These are phyloP conservation scores for Starmerella sirachaensis DNA, from an alignment of 805 yeast genomes.

Conservation along the genomic window DNA sequence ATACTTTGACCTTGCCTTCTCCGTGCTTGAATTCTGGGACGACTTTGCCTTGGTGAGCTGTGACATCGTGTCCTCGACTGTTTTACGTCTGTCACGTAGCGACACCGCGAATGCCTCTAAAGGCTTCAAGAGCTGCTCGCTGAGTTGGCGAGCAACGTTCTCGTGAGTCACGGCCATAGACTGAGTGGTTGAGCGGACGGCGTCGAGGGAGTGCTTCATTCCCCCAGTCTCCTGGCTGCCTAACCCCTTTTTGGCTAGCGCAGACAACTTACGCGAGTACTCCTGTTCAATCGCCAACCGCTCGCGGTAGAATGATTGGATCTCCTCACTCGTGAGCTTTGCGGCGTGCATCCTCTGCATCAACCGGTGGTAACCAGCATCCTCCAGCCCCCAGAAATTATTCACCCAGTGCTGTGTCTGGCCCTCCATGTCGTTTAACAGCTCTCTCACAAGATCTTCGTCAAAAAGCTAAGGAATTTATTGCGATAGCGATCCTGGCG, in stretches of 20 bases:
- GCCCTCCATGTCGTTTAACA: conserved; percentile 8
- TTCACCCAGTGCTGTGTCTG: conserved; percentile 25
- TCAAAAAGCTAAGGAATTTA: too few species aligned
- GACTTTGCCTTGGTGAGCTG: conserved; percentile 41
- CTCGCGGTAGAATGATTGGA: conserved; percentile 41
- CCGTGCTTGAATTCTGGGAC: conserved; percentile 28
- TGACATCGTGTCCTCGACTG: conserved; percentile 45
- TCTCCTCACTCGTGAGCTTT: conserved; percentile 43
- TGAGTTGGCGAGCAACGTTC: conserved; percentile 40
- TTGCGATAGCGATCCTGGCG: too few species aligned
- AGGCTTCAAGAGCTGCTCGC: conserved; percentile 41
- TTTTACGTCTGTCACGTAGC: conserved; percentile 42
- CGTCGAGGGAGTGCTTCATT: conserved; percentile 46
- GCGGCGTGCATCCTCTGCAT: conserved; percentile 49
- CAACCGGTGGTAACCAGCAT: conserved; percentile 45
- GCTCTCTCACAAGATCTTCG: too few species aligned
- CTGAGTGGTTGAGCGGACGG: conserved; percentile 45
- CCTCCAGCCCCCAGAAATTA: conserved; percentile 45
- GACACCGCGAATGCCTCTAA: conserved; percentile 41
- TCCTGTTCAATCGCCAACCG: conserved; percentile 58
- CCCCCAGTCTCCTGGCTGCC: conserved; percentile 53
- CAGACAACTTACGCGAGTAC: conserved; percentile 44
- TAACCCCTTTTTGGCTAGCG: conserved; percentile 38
- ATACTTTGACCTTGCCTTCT: conserved; percentile 36
- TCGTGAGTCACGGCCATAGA: conserved; percentile 47